phyloP scores from a whole-genome alignment of 1,139 yeast species.

The Blastobotrys aristatus region DNA sequence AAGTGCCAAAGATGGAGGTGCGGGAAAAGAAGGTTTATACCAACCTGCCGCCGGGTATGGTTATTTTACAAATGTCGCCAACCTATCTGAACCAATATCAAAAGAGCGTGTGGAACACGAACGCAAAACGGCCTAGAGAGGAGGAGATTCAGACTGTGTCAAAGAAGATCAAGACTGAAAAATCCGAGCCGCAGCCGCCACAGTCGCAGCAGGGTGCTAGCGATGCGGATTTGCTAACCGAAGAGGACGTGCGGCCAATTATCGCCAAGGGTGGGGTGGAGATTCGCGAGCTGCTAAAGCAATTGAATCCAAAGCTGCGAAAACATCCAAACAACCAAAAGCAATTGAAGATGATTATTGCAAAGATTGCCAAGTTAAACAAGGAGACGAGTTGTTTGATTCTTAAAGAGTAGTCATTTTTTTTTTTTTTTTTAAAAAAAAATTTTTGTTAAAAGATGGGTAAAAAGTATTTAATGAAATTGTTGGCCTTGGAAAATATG shows the following conservation, averaged over 20 bases:
- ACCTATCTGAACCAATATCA: conserved; percentile 65
- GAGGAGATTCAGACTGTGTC: conserved; percentile 22
- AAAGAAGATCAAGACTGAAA: conserved; percentile 43
- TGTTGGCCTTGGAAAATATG: neutral
- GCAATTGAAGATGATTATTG: conserved; percentile 62
- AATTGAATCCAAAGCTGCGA: conserved; percentile 58
- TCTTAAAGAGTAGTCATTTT: conserved; percentile 36
- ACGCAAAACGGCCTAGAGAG: conserved; percentile 43
- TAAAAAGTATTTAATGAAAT: neutral
- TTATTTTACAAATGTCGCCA: conserved; percentile 60
- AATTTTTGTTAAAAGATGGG: neutral
- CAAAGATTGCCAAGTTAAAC: conserved; percentile 60
- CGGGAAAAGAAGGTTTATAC: conserved; percentile 31
- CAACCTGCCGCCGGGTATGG: conserved; percentile 55
- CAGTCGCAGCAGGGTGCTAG: neutral
- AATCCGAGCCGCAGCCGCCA: conserved; percentile 5
- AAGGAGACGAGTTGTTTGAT: conserved; percentile 51
- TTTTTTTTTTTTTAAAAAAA: neutral
- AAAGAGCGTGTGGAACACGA: conserved; percentile 79
- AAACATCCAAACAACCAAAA: conserved; percentile 66
- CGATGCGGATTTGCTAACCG: conserved; percentile 47
- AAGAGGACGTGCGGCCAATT: conserved; percentile 62
- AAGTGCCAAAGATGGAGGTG: conserved; percentile 4
- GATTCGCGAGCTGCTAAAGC: conserved; percentile 58
- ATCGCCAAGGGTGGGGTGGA: conserved; percentile 60